Base-by-base conservation (phyloP, 495 filamentous ascomycete species). In the Hypoxylon trugodes region DNA sequence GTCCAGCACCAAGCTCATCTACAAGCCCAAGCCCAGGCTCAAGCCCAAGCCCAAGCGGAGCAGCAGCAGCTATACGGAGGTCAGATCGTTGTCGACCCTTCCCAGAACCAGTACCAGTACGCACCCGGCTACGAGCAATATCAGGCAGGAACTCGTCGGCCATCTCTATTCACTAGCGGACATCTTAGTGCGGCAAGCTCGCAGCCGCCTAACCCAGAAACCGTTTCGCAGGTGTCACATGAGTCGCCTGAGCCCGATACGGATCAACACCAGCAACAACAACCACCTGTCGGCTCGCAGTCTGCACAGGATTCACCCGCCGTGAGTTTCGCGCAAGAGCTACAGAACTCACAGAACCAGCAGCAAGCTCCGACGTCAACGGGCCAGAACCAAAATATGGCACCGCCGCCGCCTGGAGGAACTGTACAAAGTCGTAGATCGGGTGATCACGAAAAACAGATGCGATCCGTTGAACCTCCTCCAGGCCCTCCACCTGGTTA, bases 171-270 rank as follows among this genome's bases (percentile, higher is more conserved):
- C 45, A 54, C 66, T 16, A n/a, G n/a, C n/a, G 66, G 72, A 4
- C 77, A 80, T 52, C 74, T 78, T 40, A 70, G 68, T 63, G 77
- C 70, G 35, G 54, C 65, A 47, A 59, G 68, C 46, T 69, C 74
- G 36, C 76, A 79, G 52, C 74, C 70, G n/a, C 77, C 81, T 13
- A 84, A 83, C 59, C 73, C 80, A 12, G 79, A 84, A 65, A 75
- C 82, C 42, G 55, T 85, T 56, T 81, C 84, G 33, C 86, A 88
- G 71, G 74, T 87, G 57, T 89, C 87, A 68, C 83, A 82, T 74
- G 87, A 89, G 48, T 85, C 84, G 41, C 77, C 81, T 32, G 69
- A 75, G 10, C 78, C 73, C 19, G 81, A 77, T 53, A 76, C 72
- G 40, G 79, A 77, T 58, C 79, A 74, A 33, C 73, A 61, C 41